Evolutionary conservation across 768 basidiomycete genomes (phyloP).

Genomic region (Suillus discolor): DNA sequence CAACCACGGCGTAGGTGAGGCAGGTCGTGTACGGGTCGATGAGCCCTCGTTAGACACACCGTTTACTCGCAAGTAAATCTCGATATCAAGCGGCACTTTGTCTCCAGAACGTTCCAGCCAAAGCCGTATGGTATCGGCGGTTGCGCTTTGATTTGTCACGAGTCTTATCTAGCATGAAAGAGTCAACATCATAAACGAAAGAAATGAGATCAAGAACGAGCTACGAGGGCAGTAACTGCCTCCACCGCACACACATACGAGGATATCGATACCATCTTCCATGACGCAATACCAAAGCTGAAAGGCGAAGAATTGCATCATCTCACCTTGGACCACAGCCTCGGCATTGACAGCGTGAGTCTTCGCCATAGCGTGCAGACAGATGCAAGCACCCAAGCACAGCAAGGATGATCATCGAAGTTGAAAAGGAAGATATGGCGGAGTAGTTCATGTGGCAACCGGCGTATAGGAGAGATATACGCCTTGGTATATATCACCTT

Average conservation of each 20-base stretch:
- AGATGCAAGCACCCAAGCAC: slow-evolving; percentile 73
- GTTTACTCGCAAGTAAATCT: slow-evolving; percentile 69
- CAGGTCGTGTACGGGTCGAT: slow-evolving; percentile 25
- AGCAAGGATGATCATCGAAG: slow-evolving; percentile 72
- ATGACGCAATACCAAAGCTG: slow-evolving; percentile 12
- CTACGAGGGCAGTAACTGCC: neutral
- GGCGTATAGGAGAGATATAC: slow-evolving; percentile 72
- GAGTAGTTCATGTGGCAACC: slow-evolving; percentile 73
- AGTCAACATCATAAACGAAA: slow-evolving; percentile 11
- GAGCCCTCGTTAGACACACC: slow-evolving; percentile 25
- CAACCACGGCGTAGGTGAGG: slow-evolving; percentile 36
- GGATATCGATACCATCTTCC: slow-evolving; percentile 8
- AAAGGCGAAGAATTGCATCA: neutral
- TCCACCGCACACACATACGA: neutral
- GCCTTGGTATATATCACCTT: slow-evolving; percentile 53
- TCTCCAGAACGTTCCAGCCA: slow-evolving; percentile 83
- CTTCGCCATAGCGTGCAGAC: slow-evolving; percentile 71
- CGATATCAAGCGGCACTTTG: slow-evolving; percentile 73
- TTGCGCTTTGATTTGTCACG: slow-evolving; percentile 65
- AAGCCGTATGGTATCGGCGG: slow-evolving; percentile 77
- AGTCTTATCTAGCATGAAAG: slow-evolving; percentile 61
- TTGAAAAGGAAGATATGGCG: slow-evolving; percentile 70
- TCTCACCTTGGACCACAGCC: slow-evolving; percentile 76
- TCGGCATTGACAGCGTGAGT: slow-evolving; percentile 65
- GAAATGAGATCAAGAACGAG: slow-evolving; percentile 7